phyloP scores from a whole-genome alignment of 164 flowering plant species.

The Annona cherimola region DNA sequence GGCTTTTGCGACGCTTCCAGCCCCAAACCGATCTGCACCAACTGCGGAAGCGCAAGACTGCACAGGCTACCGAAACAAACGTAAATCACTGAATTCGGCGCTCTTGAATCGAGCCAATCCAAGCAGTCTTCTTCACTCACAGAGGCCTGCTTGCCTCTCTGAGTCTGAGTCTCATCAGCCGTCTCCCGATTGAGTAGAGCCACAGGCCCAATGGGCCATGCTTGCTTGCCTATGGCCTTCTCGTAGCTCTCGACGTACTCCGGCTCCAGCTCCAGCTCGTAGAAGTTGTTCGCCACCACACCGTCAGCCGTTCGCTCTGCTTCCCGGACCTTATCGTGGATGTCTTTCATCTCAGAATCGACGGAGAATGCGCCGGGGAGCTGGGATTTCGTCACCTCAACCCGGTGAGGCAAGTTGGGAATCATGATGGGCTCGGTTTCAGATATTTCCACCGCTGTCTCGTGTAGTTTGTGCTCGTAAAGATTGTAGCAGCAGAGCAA shows the following conservation, averaged over 20 bases:
- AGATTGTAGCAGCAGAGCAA: conserved; percentile 16
- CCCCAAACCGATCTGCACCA: conserved; percentile 43
- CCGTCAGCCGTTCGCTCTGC: conserved; percentile 33
- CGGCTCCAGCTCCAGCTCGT: conserved; percentile 41
- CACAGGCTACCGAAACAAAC: conserved; percentile 47
- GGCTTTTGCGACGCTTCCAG: conserved; percentile 42
- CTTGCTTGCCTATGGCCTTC: conserved; percentile 18
- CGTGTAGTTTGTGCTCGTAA: conserved; percentile 7
- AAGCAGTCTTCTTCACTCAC: conserved; percentile 25
- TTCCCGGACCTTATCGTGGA: conserved; percentile 6
- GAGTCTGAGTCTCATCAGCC: conserved; percentile 29
- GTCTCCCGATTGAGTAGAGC: conserved; percentile 27
- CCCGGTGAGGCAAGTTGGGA: conserved; percentile 30
- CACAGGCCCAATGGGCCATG: conserved; percentile 53
- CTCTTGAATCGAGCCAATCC: conserved; percentile 39
- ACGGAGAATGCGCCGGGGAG: conserved; percentile 8
- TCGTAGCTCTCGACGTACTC: conserved; percentile 23
- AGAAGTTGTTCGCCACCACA: conserved; percentile 31
- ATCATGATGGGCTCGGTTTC: conserved; percentile 28
- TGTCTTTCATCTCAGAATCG: neutral
- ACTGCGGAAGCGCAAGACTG: conserved; percentile 20
- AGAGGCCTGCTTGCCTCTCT: conserved; percentile 34
- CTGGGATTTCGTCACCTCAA: conserved; percentile 29
- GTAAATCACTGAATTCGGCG: conserved; percentile 38
- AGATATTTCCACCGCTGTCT: conserved; percentile 9